Percentiles rank a stretch among this genome's conserved stretches.
phyloP scores from a whole-genome alignment of 345 rosid species.

The Isatis tinctoria region DNA sequence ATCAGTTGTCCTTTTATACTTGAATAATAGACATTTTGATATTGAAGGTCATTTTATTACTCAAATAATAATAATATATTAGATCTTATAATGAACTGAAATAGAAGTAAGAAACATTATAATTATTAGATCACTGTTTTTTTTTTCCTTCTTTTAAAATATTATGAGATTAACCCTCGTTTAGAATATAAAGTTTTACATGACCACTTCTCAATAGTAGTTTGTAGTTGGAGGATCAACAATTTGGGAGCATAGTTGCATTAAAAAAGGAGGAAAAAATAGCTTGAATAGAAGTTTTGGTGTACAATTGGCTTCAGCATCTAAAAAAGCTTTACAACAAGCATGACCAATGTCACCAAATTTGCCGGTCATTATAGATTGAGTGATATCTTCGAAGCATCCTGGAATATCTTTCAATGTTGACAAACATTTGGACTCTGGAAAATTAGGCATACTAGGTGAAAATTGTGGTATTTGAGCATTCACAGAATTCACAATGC shows the following conservation, averaged over 20 bases:
- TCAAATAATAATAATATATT: too few species aligned
- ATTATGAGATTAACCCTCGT: neutral
- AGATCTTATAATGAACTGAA: too few species aligned
- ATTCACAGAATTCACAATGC: neutral
- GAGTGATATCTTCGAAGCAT: neutral
- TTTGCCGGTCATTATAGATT: neutral
- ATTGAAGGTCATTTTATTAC: too few species aligned
- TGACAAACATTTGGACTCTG: neutral
- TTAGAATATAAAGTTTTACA: neutral
- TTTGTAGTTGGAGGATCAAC: neutral
- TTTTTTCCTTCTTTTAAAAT: neutral
- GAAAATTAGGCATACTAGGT: neutral
- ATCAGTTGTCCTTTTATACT: too few species aligned
- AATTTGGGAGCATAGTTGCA: neutral
- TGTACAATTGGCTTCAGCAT: neutral
- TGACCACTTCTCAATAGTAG: neutral
- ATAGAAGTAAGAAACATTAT: neutral
- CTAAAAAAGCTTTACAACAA: conserved; percentile 16
- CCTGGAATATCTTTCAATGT: neutral
- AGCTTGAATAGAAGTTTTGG: neutral
- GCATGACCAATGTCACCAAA: neutral
- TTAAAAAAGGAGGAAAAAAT: neutral
- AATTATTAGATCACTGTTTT: neutral
- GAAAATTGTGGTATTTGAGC: neutral
- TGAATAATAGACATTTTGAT: too few species aligned